phyloP scores from a whole-genome alignment of 768 basidiomycete species.

The Filobasidium floriforme region DNA sequence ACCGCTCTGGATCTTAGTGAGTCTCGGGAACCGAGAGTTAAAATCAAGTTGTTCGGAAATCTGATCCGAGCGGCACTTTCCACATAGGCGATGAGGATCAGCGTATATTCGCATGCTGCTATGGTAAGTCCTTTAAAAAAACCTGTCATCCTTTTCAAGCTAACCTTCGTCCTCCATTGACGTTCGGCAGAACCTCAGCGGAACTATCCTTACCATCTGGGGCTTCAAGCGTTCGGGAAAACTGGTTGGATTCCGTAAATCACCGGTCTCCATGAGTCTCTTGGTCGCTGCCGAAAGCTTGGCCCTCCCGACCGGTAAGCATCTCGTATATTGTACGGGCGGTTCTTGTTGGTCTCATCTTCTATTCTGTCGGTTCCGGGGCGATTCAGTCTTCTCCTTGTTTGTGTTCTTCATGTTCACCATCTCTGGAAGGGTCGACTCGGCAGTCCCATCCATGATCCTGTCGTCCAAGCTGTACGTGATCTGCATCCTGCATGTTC shows the following conservation, averaged over 20 bases:
- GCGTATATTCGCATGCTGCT: not conserved
- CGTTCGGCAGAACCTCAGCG: not conserved
- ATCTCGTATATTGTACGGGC: not conserved
- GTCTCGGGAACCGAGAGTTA: too few species aligned
- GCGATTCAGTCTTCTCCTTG: not conserved
- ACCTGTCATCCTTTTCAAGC: not conserved
- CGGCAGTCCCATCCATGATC: not conserved
- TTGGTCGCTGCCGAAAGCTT: not conserved
- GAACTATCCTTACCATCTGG: not conserved
- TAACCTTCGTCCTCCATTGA: not conserved
- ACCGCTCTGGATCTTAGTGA: not conserved
- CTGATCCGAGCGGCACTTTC: not conserved
- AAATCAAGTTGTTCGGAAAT: not conserved
- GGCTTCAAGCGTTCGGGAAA: not conserved
- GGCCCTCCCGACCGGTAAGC: not conserved
- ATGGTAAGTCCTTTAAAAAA: not conserved
- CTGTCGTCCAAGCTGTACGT: not conserved
- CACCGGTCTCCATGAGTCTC: not conserved
- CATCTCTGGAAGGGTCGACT: not conserved
- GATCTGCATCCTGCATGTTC: constrained; percentile 2
- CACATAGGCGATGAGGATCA: not conserved
- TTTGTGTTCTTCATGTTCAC: not conserved
- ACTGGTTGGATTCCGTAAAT: not conserved
- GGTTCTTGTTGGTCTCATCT: too few species aligned
- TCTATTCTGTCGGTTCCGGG: too few species aligned